Base-by-base conservation (phyloP, 805 yeast genomes). In the Vanderwaltozyma polyspora region DNA sequence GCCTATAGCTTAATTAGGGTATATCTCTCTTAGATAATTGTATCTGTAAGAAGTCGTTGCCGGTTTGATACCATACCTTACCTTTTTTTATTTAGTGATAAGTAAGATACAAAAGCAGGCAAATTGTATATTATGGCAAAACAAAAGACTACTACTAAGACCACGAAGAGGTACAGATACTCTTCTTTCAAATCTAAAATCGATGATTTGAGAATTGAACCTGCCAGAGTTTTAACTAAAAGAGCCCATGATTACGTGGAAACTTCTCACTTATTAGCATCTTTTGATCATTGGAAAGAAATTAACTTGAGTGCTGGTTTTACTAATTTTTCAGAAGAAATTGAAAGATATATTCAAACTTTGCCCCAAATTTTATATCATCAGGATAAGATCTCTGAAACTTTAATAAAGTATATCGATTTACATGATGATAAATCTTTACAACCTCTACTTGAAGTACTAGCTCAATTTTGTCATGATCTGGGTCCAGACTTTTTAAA, bases 381-480 rank as follows among this genome's bases (percentile, higher is more conserved):
- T 56, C 77, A 81, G 49, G 49, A 62, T 1, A 57, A 61, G 25
- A 79, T 91, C 26, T 81, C 75, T 41, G 64, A 67, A 5, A 44
- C 68, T 4, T 59, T 91, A 25, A 51, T 59, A 19, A 43, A 42
- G 8, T 68, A 70, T 37, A 67, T 80, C 25, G 48, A 55, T 13
- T 59, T 63, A 25, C 72, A 76, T 40, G 94, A 91, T 51, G 66
- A 67, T 16, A 63, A 79, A 37, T 74, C 95, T 1, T 60, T 82
- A 29, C 91, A 86, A 54, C 89, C 97, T 3, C 52, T 84, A 19
- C 57, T 85, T 33, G 98, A 91, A 49, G 60, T 81, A 8, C 55
- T 86, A 17, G 72, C 94, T 0, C 94, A 86, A 49, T 79, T 91
- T 46, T 77, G 86, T 27, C 95, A 84, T 47, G 98, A 89, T 62